Evolutionary conservation across 306 rosid species (phyloP), one percentile per base, ranked within the genome.

Genomic region (Lablab purpureus): DNA sequence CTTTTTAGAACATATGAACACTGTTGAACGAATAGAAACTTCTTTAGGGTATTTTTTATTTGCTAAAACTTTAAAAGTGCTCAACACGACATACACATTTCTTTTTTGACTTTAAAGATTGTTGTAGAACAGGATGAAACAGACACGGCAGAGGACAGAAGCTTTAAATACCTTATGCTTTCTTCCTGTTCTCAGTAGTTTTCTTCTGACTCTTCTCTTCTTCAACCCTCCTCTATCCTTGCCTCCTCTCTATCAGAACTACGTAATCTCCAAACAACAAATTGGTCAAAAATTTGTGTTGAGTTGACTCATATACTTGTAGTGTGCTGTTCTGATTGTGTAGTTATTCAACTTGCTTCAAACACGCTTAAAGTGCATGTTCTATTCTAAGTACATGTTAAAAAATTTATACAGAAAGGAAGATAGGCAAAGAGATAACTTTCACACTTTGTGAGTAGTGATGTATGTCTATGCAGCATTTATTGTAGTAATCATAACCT

Each of bases 351-450:
- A 6, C 12, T 40, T 67, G 28, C 71, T 65, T 65, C 30, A 18
- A 37, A 10, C 23, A 36, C 28, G 18, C 50, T 37, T 36, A 78
- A 62, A 52, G 7, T 40, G 41, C 45, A 13, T 73, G 46, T 63
- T 52, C 63, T 79, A 30, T 62, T 40, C 36, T 85, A 70, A 76
- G 11, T 58, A 64, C 18, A 67, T 45, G 36, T 32, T 45, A 6
- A 9, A 47, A 19, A 14, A 54, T 74, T 5, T 25, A 2, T 25
- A 23, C 52, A 43, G 21, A 22, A 11, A 23, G 72, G 66, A 23
- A 52, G 34, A 55, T 18, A 27, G 66, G 11, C 25, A 30, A 49
- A 54, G 47, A 51, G 74, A 19, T 68, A 52, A 40, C 62, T 18
- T 46, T 58, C 21, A 19, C 64, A 56, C 69, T 54, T 75, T 36